Evolutionary conservation across 441 rosid genomes (phyloP).

Genomic region (Geranium incanum): DNA sequence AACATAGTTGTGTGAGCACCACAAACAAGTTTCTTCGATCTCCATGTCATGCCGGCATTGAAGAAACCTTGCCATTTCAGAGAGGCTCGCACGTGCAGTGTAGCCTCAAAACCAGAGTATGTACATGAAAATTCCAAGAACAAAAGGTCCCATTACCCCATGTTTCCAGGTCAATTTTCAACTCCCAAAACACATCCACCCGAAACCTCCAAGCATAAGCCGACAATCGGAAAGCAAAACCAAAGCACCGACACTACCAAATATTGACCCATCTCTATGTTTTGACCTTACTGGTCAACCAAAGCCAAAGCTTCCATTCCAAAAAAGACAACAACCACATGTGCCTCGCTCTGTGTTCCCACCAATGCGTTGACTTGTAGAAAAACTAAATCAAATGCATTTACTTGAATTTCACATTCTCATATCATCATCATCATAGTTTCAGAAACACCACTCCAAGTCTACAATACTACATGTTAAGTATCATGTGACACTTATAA

Average conservation of each 20-base stretch:
- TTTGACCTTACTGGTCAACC: neutral
- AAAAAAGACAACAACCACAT: neutral
- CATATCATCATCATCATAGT: neutral
- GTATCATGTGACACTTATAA: slow-evolving; percentile 16
- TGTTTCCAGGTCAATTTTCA: slow-evolving; percentile 22
- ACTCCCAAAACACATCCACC: slow-evolving; percentile 9
- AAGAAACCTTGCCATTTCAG: too few relatives aligned
- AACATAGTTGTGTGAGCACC: accelerated
- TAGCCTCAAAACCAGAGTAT: neutral
- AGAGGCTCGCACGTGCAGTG: slow-evolving; percentile 1
- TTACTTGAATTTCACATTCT: too few relatives aligned
- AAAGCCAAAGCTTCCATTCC: neutral
- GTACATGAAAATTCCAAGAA: neutral
- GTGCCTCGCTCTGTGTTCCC: too few relatives aligned
- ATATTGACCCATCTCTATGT: neutral
- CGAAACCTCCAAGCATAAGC: too few relatives aligned
- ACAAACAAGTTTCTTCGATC: too few relatives aligned
- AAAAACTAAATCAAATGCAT: too few relatives aligned
- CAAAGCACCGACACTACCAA: neutral
- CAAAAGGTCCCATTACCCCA: slow-evolving; percentile 16
- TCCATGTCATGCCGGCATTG: too few relatives aligned
- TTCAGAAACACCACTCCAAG: neutral
- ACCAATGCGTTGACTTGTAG: too few relatives aligned
- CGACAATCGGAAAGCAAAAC: too few relatives aligned
- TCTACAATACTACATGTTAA: neutral